Evolutionary conservation across 2,329 filamentous ascomycete species (phyloP).

Genomic region (Colletotrichum musae): DNA sequence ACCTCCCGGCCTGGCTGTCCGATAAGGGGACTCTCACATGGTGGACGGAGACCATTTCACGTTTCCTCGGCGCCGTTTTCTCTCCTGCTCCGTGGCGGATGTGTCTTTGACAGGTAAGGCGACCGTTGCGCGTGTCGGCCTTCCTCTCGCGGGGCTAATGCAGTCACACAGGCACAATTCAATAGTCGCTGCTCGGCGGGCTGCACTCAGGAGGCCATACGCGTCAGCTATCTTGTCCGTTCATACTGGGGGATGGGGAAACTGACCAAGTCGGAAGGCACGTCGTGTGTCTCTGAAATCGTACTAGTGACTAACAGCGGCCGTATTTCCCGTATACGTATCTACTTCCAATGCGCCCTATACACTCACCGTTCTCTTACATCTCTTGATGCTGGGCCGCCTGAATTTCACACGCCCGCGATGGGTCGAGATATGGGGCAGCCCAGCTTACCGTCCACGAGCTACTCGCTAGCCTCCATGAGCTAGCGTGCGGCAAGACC

Average conservation of each 20-base stretch:
- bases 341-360: neutral
- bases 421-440: slow-evolving; percentile 10
- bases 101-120: slow-evolving; percentile 4
- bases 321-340: slow-evolving; percentile 13
- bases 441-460: neutral
- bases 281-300: slow-evolving; percentile 9
- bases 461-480: neutral
- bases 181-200: slow-evolving; percentile 23
- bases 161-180: slow-evolving; percentile 28
- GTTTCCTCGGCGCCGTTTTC: neutral
- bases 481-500: slow-evolving; percentile 8
- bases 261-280: slow-evolving; percentile 2
- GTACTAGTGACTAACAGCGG: slow-evolving; percentile 10
- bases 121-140: slow-evolving; percentile 3
- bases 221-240: slow-evolving; percentile 22
- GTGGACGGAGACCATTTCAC: slow-evolving; percentile 15
- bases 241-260: neutral
- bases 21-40: neutral
- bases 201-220: slow-evolving; percentile 17
- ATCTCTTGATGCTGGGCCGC: slow-evolving; percentile 10
- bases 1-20: neutral
- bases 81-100: neutral
- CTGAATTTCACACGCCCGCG: slow-evolving; percentile 20
- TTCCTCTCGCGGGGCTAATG: slow-evolving; percentile 26
- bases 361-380: slow-evolving; percentile 13